A percentile compares a stretch with the other conserved stretches of the same genome.
Evolutionary conservation across 495 filamentous ascomycete species (phyloP).

Genomic region (Hyaloscypha bicolor): DNA sequence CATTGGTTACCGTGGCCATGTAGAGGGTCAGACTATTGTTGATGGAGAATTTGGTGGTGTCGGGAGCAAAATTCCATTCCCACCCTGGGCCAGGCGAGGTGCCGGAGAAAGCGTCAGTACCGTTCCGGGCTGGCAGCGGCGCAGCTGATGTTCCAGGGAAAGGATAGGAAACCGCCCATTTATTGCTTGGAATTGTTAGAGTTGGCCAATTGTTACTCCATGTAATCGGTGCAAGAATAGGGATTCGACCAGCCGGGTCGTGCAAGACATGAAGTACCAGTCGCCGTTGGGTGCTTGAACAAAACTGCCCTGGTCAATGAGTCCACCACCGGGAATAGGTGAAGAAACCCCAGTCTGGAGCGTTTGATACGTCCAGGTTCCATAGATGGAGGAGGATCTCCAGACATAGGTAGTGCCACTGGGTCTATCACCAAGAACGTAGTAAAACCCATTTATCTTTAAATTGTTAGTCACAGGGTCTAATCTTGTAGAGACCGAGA

Average conservation of each 20-base stretch:
- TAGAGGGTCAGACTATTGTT: slow-evolving; percentile 39
- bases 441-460: slow-evolving; percentile 54
- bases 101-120: slow-evolving; percentile 47
- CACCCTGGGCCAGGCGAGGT: slow-evolving; percentile 44
- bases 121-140: slow-evolving; percentile 29
- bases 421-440: slow-evolving; percentile 48
- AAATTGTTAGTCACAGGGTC: no score
- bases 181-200: slow-evolving; percentile 38
- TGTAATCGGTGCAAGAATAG: slow-evolving; percentile 56
- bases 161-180: slow-evolving; percentile 49
- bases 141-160: slow-evolving; percentile 37
- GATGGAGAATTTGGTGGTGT: slow-evolving; percentile 38
- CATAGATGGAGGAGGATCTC: slow-evolving; percentile 23
- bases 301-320: slow-evolving; percentile 58
- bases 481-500: no score
- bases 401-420: no score
- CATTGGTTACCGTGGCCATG: slow-evolving; percentile 52
- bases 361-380: slow-evolving; percentile 20
- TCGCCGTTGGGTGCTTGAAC: slow-evolving; percentile 51
- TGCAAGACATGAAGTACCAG: slow-evolving; percentile 63
- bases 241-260: slow-evolving; percentile 57
- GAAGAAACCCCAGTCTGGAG: slow-evolving; percentile 41
- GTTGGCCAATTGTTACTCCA: slow-evolving; percentile 52
- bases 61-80: slow-evolving; percentile 68
- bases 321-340: slow-evolving; percentile 47